Base-by-base conservation (phyloP, 495 filamentous ascomycete species). In the Collariella sp. region DNA sequence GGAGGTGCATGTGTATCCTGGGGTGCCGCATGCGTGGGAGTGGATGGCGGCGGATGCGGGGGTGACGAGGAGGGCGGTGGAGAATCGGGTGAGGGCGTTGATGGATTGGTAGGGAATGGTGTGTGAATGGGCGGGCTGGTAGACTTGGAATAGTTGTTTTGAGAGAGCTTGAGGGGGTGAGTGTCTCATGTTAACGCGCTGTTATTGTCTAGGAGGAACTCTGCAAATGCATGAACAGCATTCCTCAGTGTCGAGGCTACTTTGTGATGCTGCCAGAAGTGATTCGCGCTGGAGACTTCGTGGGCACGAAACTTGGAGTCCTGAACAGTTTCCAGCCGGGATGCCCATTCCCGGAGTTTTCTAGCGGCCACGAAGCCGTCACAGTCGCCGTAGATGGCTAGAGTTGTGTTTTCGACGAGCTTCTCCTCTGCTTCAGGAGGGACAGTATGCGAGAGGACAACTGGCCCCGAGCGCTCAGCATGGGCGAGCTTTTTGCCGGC, bases 261-360 rank as follows among this genome's bases (percentile, higher is more conserved):
- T 5, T 80, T 83, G 5, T 76, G 62, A 59, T 91, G 86, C 20
- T 72, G 65, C 88, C 89, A 96, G 61, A 95, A 95, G 69, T 96
- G 90, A 3, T 86, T 88, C 9, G 85, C 90, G 5, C 79, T 79
- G 18, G 69, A 65, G 41, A 95, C 76, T 61, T 87, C 81, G 26
- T 75, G 70, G 50, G 68, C 73, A 6, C 66, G 64, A 52, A 84
- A 85, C 45, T 57, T 66, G 33, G 68, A 71, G 23, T 59, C 67
- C 12, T 64, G 65, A 0, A 58, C 60, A 7, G 56, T 58, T 5
- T 64, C 55, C 54, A 94, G 70, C 52, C 76, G 79, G 44, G 76
- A 72, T 20, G 77, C 80, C 93, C 93, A 97, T 29, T 72, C 67
- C 20, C 78, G 74, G 58, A 91, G 71, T 67, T 83, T 90, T 46